These are phyloP conservation scores for Phytophthora rubi DNA, from an alignment of 352 stramenopile genomes.

Conservation along the genomic window DNA sequence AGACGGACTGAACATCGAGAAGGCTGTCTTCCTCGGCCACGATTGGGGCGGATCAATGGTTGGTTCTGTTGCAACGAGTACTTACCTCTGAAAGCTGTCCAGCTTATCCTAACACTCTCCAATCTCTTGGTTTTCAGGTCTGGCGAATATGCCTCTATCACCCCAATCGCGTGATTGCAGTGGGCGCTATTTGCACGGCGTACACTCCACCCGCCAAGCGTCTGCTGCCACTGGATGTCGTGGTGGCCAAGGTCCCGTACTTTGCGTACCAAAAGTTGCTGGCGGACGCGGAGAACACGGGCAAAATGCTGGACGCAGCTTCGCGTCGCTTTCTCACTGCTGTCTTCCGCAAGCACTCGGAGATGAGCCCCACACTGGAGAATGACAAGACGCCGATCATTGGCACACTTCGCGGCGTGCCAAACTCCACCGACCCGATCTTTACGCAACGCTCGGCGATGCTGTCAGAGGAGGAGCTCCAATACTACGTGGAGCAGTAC, in stretches of 20 bases:
- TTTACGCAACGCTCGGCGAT: constrained; percentile 51
- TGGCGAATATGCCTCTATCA: constrained; percentile 80
- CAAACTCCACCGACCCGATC: constrained; percentile 37
- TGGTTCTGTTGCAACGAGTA: not conserved
- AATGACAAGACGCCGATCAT: constrained; percentile 27
- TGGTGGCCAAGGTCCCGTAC: constrained; percentile 55
- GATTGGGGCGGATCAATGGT: constrained; percentile 71
- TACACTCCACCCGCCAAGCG: constrained; percentile 55
- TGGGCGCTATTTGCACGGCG: constrained; percentile 72
- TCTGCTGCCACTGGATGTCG: constrained; percentile 48
- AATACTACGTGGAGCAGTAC: constrained; percentile 72
- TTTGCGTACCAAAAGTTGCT: constrained; percentile 77
- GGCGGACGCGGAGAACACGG: constrained; percentile 46
- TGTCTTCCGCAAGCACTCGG: constrained; percentile 54
- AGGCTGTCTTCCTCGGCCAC: constrained; percentile 76
- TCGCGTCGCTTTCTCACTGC: constrained; percentile 58
- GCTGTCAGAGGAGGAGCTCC: constrained; percentile 59
- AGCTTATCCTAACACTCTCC: not conserved
- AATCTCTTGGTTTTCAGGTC: constrained; percentile 22
- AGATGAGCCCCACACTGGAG: constrained; percentile 35
- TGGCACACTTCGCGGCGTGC: constrained; percentile 39
- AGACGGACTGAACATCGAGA: constrained; percentile 71
- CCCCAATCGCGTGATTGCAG: constrained; percentile 58
- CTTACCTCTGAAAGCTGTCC: not conserved
- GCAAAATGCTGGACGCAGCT: constrained; percentile 44